These are phyloP conservation scores for Stephania cephalantha DNA, from an alignment of 164 flowering plant genomes.

Conservation along the genomic window DNA sequence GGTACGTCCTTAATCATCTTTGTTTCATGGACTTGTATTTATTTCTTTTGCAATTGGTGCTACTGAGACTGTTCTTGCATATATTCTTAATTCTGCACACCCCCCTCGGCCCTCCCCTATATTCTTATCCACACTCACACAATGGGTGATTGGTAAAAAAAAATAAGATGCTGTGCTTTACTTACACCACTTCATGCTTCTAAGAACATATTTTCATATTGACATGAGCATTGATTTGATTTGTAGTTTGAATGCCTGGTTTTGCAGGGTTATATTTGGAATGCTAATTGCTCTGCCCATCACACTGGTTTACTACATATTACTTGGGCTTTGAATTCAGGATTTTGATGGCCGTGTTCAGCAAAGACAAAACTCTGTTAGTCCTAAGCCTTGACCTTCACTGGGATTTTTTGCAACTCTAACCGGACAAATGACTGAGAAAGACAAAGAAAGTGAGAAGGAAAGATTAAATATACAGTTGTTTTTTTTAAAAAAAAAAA, in stretches of 20 bases:
- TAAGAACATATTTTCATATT: too few species aligned
- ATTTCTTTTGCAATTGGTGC: not conserved
- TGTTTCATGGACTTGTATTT: not conserved
- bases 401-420: constrained; percentile 2
- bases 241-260: not conserved
- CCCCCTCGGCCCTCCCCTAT: too few species aligned
- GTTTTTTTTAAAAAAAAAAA: too few species aligned
- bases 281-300: constrained; percentile 96
- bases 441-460: not conserved
- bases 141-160: too few species aligned
- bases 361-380: not conserved
- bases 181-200: too few species aligned
- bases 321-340: constrained; percentile 61
- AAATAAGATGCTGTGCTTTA: too few species aligned
- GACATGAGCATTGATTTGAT: not conserved
- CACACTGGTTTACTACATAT: constrained; percentile 85
- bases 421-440: not conserved
- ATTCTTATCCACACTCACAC: not conserved
- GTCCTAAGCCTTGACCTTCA: not conserved
- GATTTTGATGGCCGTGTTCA: not conserved
- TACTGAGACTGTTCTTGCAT: not conserved
- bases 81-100: not conserved
- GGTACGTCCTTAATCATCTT: constrained; percentile 29
- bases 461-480: not conserved
- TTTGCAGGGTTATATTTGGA: constrained; percentile 90